Evolutionary conservation across 2,329 filamentous ascomycete species (phyloP).

Genomic region (Sporothrix schenckii): DNA sequence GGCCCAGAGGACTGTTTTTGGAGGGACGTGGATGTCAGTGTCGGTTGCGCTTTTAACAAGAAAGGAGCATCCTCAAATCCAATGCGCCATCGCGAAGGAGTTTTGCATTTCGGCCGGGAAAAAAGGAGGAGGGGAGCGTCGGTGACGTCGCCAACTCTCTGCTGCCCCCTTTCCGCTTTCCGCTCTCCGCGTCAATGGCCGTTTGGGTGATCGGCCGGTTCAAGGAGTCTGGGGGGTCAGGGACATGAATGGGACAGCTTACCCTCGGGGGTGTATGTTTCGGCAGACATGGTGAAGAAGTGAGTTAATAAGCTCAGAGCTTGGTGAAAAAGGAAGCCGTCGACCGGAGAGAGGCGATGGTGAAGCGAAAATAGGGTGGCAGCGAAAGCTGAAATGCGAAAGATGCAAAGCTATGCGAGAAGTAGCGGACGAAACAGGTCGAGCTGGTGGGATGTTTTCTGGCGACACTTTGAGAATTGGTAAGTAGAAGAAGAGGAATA

Average conservation of each 20-base stretch:
- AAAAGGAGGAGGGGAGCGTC: not conserved
- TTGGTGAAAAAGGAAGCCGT: not conserved
- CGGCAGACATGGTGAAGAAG: conserved; percentile 39
- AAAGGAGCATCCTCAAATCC: not conserved
- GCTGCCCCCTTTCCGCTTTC: not conserved
- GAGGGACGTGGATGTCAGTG: not conserved
- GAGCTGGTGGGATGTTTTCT: not conserved
- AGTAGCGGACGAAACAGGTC: not conserved
- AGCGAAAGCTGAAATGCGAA: conserved; percentile 3
- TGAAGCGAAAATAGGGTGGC: not conserved
- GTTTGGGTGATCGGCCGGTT: no score
- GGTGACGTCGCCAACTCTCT: not conserved
- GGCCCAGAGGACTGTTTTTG: conserved; percentile 81
- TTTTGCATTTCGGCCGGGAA: not conserved
- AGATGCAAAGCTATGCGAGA: not conserved
- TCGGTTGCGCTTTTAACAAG: not conserved
- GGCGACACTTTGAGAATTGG: not conserved
- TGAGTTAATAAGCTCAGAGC: not conserved
- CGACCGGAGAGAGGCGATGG: not conserved
- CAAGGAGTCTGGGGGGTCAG: not conserved
- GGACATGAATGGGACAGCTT: conserved; percentile 35
- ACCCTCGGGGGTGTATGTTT: conserved; percentile 47
- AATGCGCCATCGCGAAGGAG: not conserved
- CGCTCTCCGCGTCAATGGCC: not conserved
- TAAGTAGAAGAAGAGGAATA: not conserved